phyloP scores from a whole-genome alignment of 1,139 yeast species.

The Saccharomyces uvarum region DNA sequence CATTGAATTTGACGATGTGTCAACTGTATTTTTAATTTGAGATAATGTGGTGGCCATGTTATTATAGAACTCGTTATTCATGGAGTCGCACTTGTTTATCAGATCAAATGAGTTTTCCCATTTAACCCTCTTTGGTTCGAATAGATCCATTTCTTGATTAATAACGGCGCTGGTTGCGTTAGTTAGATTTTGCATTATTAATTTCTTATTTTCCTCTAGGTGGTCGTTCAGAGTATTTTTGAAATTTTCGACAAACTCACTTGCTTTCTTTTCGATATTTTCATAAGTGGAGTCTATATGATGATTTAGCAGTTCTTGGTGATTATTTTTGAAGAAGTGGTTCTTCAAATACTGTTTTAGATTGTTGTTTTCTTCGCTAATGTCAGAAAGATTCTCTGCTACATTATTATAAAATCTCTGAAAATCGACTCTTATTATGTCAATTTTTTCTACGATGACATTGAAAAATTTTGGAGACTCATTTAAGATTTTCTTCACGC shows the following conservation, averaged over 20 bases:
- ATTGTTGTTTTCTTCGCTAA: conserved; percentile 32
- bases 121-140: conserved; percentile 27
- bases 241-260: conserved; percentile 22
- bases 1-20: conserved; percentile 7
- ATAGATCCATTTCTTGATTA: conserved; percentile 27
- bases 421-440: conserved; percentile 10
- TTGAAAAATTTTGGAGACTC: conserved; percentile 23
- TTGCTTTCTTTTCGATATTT: conserved; percentile 28
- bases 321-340: conserved; percentile 31
- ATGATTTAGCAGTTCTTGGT: conserved; percentile 26
- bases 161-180: conserved; percentile 31
- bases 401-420: conserved; percentile 17
- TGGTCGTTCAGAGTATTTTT: conserved; percentile 26
- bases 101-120: conserved; percentile 33
- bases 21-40: neutral
- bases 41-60: neutral
- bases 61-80: conserved; percentile 23
- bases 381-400: conserved; percentile 24
- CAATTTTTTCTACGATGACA: conserved; percentile 13
- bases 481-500: conserved; percentile 18
- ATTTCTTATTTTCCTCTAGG: conserved; percentile 26
- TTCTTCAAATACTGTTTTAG: conserved; percentile 31
- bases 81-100: conserved; percentile 33
- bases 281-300: conserved; percentile 27
- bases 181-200: conserved; percentile 26